phyloP scores from a whole-genome alignment of 192 early-diverging fungal species.

The Gigaspora rosea region DNA sequence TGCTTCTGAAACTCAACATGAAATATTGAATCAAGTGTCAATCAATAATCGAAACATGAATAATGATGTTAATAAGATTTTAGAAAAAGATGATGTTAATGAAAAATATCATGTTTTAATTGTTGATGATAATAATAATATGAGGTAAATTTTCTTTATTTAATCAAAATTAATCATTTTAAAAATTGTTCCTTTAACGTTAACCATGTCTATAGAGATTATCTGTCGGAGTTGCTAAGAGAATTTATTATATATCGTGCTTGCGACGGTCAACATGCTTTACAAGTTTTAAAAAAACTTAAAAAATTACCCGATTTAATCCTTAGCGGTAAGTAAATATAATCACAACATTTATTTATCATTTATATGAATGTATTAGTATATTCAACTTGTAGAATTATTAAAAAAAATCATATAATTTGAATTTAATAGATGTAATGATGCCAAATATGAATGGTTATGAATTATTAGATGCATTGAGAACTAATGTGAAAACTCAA shows the following conservation, averaged over 20 bases:
- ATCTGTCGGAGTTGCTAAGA: conserved; percentile 38
- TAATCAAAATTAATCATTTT: not conserved
- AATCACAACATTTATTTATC: not conserved
- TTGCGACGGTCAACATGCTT: conserved; percentile 42
- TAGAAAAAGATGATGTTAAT: too few species aligned
- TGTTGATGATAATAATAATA: conserved; percentile 51
- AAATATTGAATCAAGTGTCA: too few species aligned
- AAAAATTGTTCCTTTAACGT: not conserved
- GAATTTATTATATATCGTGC: conserved; percentile 40
- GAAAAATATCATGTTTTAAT: conserved; percentile 33
- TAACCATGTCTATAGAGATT: not conserved
- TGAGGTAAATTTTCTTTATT: conserved; percentile 31
- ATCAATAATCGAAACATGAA: too few species aligned
- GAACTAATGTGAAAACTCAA: conserved; percentile 29
- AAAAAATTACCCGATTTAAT: conserved; percentile 31
- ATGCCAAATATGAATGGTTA: conserved; percentile 67
- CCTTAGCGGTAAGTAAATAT: conserved; percentile 37
- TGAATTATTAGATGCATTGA: conserved; percentile 49
- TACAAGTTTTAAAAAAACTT: conserved; percentile 27
- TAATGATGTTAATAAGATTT: too few species aligned
- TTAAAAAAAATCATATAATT: not conserved
- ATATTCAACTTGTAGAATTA: conserved; percentile 17
- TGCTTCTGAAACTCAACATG: too few species aligned
- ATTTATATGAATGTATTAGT: not conserved
- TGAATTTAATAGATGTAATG: conserved; percentile 44